Evolutionary conservation across 169 alveolate genomes (phyloP).

Genomic region (Cryptosporidium muris): DNA sequence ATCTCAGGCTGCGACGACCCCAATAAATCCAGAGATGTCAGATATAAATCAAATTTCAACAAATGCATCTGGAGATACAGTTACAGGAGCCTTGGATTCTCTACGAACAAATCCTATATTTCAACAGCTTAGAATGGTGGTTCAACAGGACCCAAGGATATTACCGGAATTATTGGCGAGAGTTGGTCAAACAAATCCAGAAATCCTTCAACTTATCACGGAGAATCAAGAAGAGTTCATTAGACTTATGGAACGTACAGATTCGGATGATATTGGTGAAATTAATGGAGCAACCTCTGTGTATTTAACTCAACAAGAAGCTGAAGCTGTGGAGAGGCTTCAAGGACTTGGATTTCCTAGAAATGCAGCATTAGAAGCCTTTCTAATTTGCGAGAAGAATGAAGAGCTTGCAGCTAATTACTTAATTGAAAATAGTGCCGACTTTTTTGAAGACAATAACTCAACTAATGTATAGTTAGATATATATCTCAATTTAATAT

Average conservation of each 20-base stretch:
- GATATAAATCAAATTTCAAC: slow-evolving; percentile 38
- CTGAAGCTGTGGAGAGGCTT: slow-evolving; percentile 87
- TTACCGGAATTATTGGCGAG: slow-evolving; percentile 84
- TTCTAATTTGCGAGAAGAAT: slow-evolving; percentile 94
- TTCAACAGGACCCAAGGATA: slow-evolving; percentile 88
- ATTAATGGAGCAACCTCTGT: slow-evolving; percentile 73
- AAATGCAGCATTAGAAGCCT: slow-evolving; percentile 94
- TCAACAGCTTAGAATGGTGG: slow-evolving; percentile 82
- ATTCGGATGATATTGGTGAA: slow-evolving; percentile 47
- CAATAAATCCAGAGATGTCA: slow-evolving; percentile 2
- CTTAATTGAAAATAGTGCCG: slow-evolving; percentile 83
- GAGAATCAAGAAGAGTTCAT: slow-evolving; percentile 88
- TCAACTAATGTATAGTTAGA: too few species aligned
- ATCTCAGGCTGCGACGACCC: neutral
- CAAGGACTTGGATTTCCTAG: slow-evolving; percentile 91
- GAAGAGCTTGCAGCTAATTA: slow-evolving; percentile 93
- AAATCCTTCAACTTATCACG: slow-evolving; percentile 82
- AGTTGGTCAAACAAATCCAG: slow-evolving; percentile 86
- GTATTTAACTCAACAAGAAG: slow-evolving; percentile 90
- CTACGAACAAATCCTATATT: slow-evolving; percentile 84
- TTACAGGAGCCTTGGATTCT: slow-evolving; percentile 48
- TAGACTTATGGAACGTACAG: slow-evolving; percentile 77
- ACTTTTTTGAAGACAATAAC: slow-evolving; percentile 72
- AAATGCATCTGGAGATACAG: slow-evolving; percentile 38
- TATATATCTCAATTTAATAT: too few species aligned